Percentiles rank a stretch among this genome's conserved stretches.
These are phyloP conservation scores for Boletellus deceptivus DNA, from an alignment of 1,284 basidiomycete genomes.

Conservation along the genomic window DNA sequence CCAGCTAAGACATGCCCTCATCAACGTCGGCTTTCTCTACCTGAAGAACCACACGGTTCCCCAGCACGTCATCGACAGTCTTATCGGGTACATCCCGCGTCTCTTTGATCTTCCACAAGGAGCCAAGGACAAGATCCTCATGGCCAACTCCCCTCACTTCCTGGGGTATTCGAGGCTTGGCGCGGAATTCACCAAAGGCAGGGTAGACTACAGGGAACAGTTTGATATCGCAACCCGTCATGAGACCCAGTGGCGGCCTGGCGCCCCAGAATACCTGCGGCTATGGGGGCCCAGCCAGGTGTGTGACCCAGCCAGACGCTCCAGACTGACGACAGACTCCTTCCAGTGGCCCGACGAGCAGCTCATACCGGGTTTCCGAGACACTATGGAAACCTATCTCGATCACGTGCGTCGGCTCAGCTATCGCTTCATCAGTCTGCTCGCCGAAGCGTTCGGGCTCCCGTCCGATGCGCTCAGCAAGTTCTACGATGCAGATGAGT, in stretches of 20 bases:
- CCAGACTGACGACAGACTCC: neutral
- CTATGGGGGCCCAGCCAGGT: conserved; percentile 42
- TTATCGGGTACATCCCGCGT: conserved; percentile 32
- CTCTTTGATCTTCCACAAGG: conserved; percentile 39
- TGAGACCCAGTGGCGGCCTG: conserved; percentile 35
- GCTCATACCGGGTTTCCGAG: conserved; percentile 37
- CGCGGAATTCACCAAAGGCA: conserved; percentile 38
- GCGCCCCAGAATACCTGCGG: conserved; percentile 38
- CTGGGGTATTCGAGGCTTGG: conserved; percentile 41
- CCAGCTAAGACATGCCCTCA: conserved; percentile 49
- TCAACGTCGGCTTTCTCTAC: conserved; percentile 56
- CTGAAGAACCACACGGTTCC: conserved; percentile 46
- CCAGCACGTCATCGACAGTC: conserved; percentile 26
- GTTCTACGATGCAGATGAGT: conserved; percentile 31
- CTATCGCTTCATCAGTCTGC: conserved; percentile 24
- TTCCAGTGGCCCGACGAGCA: conserved; percentile 40
- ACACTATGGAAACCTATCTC: conserved; percentile 28
- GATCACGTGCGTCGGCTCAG: conserved; percentile 29
- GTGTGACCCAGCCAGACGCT: neutral
- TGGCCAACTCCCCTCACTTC: conserved; percentile 42
- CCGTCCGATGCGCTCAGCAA: conserved; percentile 29
- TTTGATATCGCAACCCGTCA: conserved; percentile 42
- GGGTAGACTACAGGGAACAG: conserved; percentile 38
- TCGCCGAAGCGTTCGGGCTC: conserved; percentile 33
- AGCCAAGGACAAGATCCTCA: conserved; percentile 35